Evolutionary conservation across 2,329 filamentous ascomycete genomes (phyloP), one percentile per base, ranked within the genome.

Genomic region (Madurella fahalii): DNA sequence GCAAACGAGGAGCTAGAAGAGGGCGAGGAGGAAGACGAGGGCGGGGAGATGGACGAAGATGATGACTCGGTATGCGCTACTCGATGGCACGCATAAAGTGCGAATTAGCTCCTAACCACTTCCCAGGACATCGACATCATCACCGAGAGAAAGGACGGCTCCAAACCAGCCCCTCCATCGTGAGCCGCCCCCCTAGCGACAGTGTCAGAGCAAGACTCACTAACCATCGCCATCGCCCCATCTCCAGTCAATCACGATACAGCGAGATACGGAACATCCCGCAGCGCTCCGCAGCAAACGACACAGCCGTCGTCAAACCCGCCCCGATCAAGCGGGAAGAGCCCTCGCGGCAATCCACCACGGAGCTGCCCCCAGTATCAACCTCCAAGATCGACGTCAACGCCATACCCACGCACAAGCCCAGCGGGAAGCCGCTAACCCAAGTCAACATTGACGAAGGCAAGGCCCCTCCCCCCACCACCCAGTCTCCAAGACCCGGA

Each of bases 351-450:
- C 50, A 47, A 16, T 25, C 25, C 47, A 34, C 41, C 43, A 41
- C 25, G 42, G 68, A 73, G 8, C 60, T 69, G 13, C 74, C 85
- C 63, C 75, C 94, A 69, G 75, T 90, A 70, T 75, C 87, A 40
- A 92, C 87, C 54, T 96, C 91, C 12, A 92, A 84, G 47, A 82
- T 97, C 59, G 89, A 97, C 66, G 82, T 96, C 51, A 84, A 95
- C 69, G 87, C 81, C 4, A 89, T 91, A 59, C 93, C 94, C 0
- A 74, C 87, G 2, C 92, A 95, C 69, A 84, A 87, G 16, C 77
- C 80, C 2, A 85, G 85, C 18, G 94, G 95, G 62, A 92, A 94
- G 64, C 88, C 94, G 63, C 83, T 91, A 50, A 87, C 85, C 8
- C 87, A 85, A 58, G 75, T 90, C 47, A 87, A 88, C 67, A 87